Base-by-base conservation (phyloP, 257 asterid genomes). In the Thymus mandschuricus region DNA sequence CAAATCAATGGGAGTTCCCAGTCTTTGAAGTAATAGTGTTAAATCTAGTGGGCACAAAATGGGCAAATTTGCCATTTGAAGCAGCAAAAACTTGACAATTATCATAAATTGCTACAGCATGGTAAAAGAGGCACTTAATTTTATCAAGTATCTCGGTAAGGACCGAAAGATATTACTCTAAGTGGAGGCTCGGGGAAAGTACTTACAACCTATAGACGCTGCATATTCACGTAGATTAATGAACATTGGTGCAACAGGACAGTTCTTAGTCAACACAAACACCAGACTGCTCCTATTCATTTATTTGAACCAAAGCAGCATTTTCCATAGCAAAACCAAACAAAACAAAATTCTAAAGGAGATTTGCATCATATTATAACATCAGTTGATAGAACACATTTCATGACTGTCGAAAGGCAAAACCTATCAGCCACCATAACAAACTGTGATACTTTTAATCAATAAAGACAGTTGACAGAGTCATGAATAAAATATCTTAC, bases 401-500 rank as follows among this genome's bases (percentile, higher is more conserved):
- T 54, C 34, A 54, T 8, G 35, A 54, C 60, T 27, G 12, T 27
- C 66, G 13, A 13, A 35, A 60, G 31, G 28, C 43, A 48, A 48
- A 21, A 40, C 55, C 41, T 49, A 48, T 48, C 34, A 21, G 27
- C 31, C 44, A 64, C 48, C 34, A 57, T 38, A 61, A 54, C 46
- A 66, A 74, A 31, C 30, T 13, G 15, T 30, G 66, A 33, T 27
- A 60, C n/a, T 29, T 21, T 12, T 51, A 43, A 6, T 43, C 11
- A 41, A 40, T 31, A 65, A 58, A 50, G 50, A 60, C 61, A 43
- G 71, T 63, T 27, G 5, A 59, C 31, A 28, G n/a, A 4, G 62
- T 65, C 58, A 48, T 60, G 30, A 49, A 5, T 57, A 81, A 75
- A 61, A 56, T 71, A 64, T 48, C 87, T 59, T 69, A 95, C 99